These are phyloP conservation scores for Centrapalus pauciflorus DNA, from an alignment of 129 eudicot species.

Conservation along the genomic window DNA sequence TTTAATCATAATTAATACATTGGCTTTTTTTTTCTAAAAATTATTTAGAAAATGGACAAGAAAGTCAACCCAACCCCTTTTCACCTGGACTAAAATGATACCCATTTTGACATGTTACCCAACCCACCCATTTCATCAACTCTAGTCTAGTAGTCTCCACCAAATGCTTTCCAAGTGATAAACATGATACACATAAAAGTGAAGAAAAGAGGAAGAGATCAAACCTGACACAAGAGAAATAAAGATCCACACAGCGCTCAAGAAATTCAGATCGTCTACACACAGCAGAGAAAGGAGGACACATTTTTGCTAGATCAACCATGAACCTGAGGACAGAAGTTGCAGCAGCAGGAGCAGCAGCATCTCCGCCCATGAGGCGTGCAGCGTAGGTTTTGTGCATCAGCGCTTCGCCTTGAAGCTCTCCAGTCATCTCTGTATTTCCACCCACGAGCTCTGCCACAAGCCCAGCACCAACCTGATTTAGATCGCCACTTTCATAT, in stretches of 20 bases:
- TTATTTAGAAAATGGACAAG: too few species aligned
- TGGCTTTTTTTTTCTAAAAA: too few species aligned
- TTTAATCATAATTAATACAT: too few species aligned
- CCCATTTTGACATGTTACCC: too few species aligned
- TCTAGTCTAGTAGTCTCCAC: too few species aligned
- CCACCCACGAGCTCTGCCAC: slow-evolving; percentile 81
- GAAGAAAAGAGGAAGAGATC: slow-evolving; percentile 12
- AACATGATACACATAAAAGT: background rate
- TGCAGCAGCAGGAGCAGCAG: slow-evolving; percentile 94
- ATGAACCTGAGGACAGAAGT: slow-evolving; percentile 90
- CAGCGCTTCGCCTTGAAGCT: slow-evolving; percentile 97
- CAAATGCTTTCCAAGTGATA: background rate
- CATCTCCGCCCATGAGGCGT: slow-evolving; percentile 98
- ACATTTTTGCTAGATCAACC: slow-evolving; percentile 96
- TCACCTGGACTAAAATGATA: too few species aligned
- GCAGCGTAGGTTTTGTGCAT: slow-evolving; percentile 99
- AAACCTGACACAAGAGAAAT: slow-evolving; percentile 95
- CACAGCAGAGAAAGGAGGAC: slow-evolving; percentile 75
- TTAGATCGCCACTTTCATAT: slow-evolving; percentile 71
- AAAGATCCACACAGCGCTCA: slow-evolving; percentile 84
- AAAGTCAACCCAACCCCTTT: too few species aligned
- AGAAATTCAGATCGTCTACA: slow-evolving; percentile 85
- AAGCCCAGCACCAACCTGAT: slow-evolving; percentile 68
- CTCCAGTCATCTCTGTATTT: slow-evolving; percentile 75
- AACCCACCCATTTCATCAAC: too few species aligned